Conservation (phyloP, 1,139 yeast species). For the Candida sanyaensis region DNA sequence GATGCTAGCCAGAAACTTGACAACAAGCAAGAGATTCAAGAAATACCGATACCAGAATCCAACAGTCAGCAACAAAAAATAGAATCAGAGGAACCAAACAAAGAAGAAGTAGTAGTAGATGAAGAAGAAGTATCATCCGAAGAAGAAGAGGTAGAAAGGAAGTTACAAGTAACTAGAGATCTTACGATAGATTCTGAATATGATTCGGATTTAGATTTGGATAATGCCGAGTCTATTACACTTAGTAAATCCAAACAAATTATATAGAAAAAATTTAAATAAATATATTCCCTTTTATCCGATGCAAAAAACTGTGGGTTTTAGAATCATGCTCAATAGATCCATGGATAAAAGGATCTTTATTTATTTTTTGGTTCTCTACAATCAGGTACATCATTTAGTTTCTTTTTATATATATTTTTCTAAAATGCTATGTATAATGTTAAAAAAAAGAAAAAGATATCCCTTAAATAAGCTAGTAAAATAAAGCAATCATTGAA, state of each 20-base stretch:
- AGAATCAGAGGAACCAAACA: slow-evolving; percentile 11
- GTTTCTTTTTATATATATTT: background rate
- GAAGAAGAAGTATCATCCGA: slow-evolving; percentile 10
- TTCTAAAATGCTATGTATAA: background rate
- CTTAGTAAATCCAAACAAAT: background rate
- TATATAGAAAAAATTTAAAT: too few species aligned
- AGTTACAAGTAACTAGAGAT: slow-evolving; percentile 16
- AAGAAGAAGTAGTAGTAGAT: slow-evolving; percentile 6
- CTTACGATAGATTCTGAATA: slow-evolving; percentile 29
- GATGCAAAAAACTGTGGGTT: slow-evolving; percentile 10
- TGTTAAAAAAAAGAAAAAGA: background rate
- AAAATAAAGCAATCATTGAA: background rate
- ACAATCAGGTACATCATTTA: too few species aligned
- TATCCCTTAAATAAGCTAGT: background rate
- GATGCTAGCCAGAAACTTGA: background rate
- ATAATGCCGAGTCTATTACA: slow-evolving; percentile 14
- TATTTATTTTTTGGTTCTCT: background rate
- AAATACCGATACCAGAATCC: background rate
- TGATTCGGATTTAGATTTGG: slow-evolving; percentile 28
- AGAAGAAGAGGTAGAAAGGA: slow-evolving; percentile 2
- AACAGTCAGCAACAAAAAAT: background rate
- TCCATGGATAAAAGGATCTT: background rate
- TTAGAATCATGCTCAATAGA: slow-evolving; percentile 9
- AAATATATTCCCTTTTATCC: slow-evolving; percentile 3
- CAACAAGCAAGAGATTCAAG: slow-evolving; percentile 1